These are phyloP conservation scores for Polymyxa betae DNA, from an alignment of 208 protist genomes.

Conservation along the genomic window DNA sequence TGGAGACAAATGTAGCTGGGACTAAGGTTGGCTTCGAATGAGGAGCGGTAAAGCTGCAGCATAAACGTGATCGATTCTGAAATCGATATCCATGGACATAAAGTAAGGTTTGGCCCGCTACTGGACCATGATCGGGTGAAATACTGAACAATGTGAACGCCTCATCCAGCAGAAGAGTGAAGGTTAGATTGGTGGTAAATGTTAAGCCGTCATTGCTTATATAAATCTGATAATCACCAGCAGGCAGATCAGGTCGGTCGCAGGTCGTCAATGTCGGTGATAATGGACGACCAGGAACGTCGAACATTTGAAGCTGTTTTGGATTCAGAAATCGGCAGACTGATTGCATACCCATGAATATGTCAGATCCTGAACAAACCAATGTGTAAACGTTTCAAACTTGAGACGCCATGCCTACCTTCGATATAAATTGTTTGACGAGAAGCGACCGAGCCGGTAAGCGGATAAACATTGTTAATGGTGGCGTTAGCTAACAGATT, in stretches of 20 bases:
- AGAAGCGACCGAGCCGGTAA: neutral
- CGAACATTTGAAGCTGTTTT: neutral
- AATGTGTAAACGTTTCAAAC: too few species aligned
- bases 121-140: neutral
- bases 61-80: neutral
- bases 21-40: neutral
- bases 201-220: constrained; percentile 32
- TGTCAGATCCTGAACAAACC: neutral
- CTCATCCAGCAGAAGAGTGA: neutral
- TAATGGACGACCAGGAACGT: neutral
- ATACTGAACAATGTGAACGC: neutral
- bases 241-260: neutral
- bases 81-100: neutral
- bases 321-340: constrained; percentile 14
- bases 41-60: neutral
- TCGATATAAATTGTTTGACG: neutral
- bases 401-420: neutral
- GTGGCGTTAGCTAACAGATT: neutral
- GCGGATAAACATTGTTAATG: neutral
- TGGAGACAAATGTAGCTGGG: neutral
- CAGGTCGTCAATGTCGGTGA: constrained; percentile 12
- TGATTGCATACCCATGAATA: neutral
- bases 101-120: neutral
- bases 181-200: neutral
- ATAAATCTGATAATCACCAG: neutral